Conservation (phyloP, 208 protist genomes). For the Leishmania turanica region DNA sequence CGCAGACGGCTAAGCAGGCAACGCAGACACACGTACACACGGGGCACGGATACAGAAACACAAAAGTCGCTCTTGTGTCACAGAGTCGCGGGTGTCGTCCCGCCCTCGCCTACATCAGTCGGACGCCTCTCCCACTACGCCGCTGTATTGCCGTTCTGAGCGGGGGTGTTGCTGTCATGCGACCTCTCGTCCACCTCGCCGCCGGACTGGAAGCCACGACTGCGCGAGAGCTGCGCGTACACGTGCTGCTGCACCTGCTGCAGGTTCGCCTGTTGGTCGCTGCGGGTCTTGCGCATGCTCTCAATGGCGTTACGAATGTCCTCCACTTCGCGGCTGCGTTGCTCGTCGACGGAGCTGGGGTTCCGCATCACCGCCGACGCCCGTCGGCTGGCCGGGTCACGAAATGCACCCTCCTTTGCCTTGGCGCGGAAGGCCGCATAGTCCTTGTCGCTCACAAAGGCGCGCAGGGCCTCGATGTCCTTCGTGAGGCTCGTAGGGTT, state of each 20-base stretch:
- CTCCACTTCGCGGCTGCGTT: constrained; percentile 18
- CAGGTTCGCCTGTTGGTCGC: constrained; percentile 25
- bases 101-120: not conserved
- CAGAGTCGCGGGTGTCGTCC: not conserved
- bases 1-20: not conserved
- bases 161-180: not conserved
- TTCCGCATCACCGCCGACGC: not conserved
- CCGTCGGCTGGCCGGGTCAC: constrained; percentile 5
- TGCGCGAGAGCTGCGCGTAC: constrained; percentile 35
- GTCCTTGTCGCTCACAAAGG: constrained; percentile 27
- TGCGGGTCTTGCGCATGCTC: constrained; percentile 23
- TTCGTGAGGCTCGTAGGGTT: constrained; percentile 10
- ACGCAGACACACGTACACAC: not conserved
- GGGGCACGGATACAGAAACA: not conserved
- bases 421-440: constrained; percentile 22
- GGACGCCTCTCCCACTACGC: not conserved
- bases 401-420: constrained; percentile 27
- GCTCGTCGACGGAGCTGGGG: not conserved
- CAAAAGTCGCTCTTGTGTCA: not conserved
- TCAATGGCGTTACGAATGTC: constrained; percentile 19
- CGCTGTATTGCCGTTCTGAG: not conserved
- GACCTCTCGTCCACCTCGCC: not conserved
- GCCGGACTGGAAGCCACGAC: constrained; percentile 21
- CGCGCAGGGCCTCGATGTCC: constrained; percentile 31
- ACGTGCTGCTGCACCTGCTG: constrained; percentile 31